These are phyloP conservation scores for Spizellomyces sp. DNA, from an alignment of 192 early-diverging fungal genomes.

Conservation along the genomic window DNA sequence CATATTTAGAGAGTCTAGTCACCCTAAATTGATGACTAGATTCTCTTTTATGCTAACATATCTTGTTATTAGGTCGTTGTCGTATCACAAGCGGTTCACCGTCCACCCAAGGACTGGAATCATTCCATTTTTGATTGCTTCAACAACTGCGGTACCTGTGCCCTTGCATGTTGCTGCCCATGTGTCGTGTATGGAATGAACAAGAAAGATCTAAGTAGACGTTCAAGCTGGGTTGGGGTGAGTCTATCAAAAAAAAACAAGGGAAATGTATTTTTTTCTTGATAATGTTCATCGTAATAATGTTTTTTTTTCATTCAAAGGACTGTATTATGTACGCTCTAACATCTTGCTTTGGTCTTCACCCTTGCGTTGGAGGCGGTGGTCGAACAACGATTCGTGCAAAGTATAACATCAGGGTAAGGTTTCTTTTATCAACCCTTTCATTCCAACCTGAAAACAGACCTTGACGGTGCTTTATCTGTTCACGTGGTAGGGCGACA, in stretches of 20 bases:
- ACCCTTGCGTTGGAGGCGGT: slow-evolving; percentile 22
- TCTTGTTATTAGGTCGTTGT: slow-evolving; percentile 18
- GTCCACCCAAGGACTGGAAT: slow-evolving; percentile 33
- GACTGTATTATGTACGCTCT: slow-evolving; percentile 22
- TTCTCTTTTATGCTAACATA: neutral
- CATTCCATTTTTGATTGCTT: slow-evolving; percentile 31
- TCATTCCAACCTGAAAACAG: neutral
- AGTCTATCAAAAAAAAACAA: neutral
- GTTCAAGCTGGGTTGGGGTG: slow-evolving; percentile 8
- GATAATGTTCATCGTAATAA: neutral
- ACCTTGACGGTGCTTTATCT: slow-evolving; percentile 7
- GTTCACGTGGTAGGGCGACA: slow-evolving; percentile 5
- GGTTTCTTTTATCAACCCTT: neutral
- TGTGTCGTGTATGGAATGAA: slow-evolving; percentile 28
- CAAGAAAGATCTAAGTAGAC: slow-evolving; percentile 17
- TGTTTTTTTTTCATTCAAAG: neutral
- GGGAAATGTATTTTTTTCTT: neutral
- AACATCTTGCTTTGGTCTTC: neutral
- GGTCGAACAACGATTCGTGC: slow-evolving; percentile 15
- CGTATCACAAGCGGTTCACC: slow-evolving; percentile 18
- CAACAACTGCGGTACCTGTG: slow-evolving; percentile 15
- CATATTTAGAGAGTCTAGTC: neutral
- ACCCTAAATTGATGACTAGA: neutral
- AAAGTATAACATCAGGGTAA: slow-evolving; percentile 28
- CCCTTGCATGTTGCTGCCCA: slow-evolving; percentile 9